A percentile compares a stretch with the other conserved stretches of the same genome.
Conservation (phyloP, 306 rosid species). For the Boehmeria nivea region DNA sequence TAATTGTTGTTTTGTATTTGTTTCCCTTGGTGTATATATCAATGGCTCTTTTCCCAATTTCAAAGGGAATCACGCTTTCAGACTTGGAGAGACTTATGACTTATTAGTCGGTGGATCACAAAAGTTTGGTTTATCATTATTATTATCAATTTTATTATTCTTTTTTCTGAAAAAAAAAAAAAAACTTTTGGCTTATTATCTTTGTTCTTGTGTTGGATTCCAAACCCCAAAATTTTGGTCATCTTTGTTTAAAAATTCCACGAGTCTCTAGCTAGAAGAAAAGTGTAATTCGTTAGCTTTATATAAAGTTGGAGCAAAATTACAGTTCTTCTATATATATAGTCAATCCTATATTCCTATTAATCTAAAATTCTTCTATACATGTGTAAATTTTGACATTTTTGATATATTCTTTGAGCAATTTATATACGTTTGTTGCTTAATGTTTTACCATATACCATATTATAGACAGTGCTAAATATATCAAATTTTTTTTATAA, state of each 20-base stretch:
- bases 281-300: background rate
- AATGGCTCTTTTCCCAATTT: background rate
- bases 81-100: background rate
- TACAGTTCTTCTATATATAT: too few species aligned
- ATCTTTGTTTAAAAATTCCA: background rate
- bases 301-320: too few species aligned
- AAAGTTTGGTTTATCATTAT: background rate
- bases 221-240: background rate
- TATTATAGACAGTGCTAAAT: too few species aligned
- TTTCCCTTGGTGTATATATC: too few species aligned
- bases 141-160: background rate
- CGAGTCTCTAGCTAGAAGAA: background rate
- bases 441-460: too few species aligned
- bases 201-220: slow-evolving; percentile 13
- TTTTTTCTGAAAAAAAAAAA: too few species aligned
- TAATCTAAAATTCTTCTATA: too few species aligned
- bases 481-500: too few species aligned
- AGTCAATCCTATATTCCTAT: too few species aligned
- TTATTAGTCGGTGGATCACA: slow-evolving; percentile 15
- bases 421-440: too few species aligned
- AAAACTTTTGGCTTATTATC: background rate
- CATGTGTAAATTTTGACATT: too few species aligned
- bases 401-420: too few species aligned
- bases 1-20: background rate
- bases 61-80: slow-evolving; percentile 18